These are phyloP conservation scores for Aspergillus funiculosus DNA, from an alignment of 495 filamentous ascomycete genomes.

Conservation along the genomic window DNA sequence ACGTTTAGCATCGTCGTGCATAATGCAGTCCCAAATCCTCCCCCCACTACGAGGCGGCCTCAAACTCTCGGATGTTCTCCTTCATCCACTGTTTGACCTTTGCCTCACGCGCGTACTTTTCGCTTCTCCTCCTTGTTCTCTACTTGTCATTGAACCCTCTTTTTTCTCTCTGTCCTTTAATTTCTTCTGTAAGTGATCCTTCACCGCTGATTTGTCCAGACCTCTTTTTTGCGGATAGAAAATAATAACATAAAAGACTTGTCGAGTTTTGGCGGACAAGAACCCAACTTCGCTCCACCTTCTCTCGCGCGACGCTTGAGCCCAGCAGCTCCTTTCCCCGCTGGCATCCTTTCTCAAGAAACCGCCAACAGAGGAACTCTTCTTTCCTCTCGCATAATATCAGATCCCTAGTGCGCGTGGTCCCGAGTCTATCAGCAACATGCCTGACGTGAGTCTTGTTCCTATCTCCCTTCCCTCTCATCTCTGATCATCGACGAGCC, in stretches of 20 bases:
- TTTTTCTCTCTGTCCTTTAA: background rate
- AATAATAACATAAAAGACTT: too few species aligned
- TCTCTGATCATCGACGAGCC: background rate
- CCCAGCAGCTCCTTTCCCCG: constrained; percentile 3
- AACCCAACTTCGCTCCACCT: constrained; percentile 12
- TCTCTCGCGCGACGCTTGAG: constrained; percentile 9
- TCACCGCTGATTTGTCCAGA: background rate
- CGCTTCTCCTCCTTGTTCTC: constrained; percentile 13
- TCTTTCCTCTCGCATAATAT: background rate
- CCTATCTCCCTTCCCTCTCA: background rate
- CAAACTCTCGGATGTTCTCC: constrained; percentile 2
- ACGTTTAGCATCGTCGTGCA: background rate
- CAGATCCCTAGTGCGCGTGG: constrained; percentile 3
- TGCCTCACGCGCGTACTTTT: constrained; percentile 16
- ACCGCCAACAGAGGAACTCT: background rate
- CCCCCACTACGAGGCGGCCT: constrained; percentile 5
- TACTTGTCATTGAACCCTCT: constrained; percentile 3
- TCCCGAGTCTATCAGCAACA: constrained; percentile 20
- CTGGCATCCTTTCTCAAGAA: background rate
- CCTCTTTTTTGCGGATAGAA: background rate
- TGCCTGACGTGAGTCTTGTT: constrained; percentile 42
- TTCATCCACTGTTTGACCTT: constrained; percentile 9
- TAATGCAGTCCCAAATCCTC: background rate
- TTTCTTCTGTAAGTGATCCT: background rate
- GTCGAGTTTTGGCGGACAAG: background rate